A percentile compares a stretch with the other conserved stretches of the same genome.
These are phyloP conservation scores for Protostelium mycophagum DNA, from an alignment of 78 protist species.

Conservation along the genomic window DNA sequence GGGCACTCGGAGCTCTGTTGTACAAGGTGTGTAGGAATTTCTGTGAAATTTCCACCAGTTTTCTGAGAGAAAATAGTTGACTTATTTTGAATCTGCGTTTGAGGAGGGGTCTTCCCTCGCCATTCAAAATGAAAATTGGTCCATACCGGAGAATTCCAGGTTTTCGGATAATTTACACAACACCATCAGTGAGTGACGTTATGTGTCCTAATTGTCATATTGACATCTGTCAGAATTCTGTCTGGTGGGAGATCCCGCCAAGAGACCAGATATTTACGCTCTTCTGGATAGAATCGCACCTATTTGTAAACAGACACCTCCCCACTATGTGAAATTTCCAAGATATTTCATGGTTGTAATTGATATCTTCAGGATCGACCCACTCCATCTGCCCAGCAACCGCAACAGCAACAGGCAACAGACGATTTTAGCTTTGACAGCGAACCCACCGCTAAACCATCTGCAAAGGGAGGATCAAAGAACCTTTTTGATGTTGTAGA, in stretches of 20 bases:
- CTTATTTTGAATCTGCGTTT: constrained; percentile 60
- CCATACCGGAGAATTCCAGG: constrained; percentile 29
- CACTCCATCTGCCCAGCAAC: neutral
- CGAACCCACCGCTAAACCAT: neutral
- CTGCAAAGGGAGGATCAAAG: neutral
- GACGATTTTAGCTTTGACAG: neutral
- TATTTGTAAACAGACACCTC: neutral
- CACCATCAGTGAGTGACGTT: constrained; percentile 11
- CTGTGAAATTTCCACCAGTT: neutral
- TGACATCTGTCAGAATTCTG: constrained; percentile 9
- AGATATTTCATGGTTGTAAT: neutral
- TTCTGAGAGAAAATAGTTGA: constrained; percentile 2
- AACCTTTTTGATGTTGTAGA: constrained; percentile 34
- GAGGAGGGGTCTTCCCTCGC: constrained; percentile 46
- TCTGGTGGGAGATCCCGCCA: constrained; percentile 27
- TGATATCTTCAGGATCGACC: neutral
- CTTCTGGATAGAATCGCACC: constrained; percentile 10
- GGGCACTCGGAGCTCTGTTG: constrained; percentile 78
- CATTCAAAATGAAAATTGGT: constrained; percentile 24
- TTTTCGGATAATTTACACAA: constrained; percentile 22
- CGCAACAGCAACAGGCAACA: constrained; percentile 6
- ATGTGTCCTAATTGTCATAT: neutral
- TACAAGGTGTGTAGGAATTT: constrained; percentile 61
- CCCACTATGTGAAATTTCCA: neutral
- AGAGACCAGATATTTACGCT: constrained; percentile 35